These are phyloP conservation scores for Pseudocercospora ulei DNA, from an alignment of 2,329 filamentous ascomycete genomes.

Conservation along the genomic window DNA sequence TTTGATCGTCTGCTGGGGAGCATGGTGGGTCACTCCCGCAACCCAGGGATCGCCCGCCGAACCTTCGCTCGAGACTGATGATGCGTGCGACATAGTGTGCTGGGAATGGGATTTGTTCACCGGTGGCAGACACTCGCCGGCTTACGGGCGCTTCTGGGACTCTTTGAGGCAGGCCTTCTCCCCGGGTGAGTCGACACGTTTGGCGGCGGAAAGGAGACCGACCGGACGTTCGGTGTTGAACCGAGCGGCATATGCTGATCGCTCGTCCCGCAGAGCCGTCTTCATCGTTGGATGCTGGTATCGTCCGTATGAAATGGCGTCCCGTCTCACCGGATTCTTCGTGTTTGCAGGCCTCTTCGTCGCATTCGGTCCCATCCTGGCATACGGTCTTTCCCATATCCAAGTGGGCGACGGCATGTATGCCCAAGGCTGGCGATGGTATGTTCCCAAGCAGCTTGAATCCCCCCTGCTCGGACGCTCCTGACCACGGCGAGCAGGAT, in stretches of 20 bases:
- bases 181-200: not conserved
- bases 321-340: conserved; percentile 8
- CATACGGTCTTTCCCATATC: conserved; percentile 55
- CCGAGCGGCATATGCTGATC: too few species aligned
- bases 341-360: conserved; percentile 32
- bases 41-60: too few species aligned
- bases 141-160: conserved; percentile 6
- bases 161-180: conserved; percentile 9
- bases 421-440: conserved; percentile 47
- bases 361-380: conserved; percentile 36
- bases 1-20: conserved; percentile 7
- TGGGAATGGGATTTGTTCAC: conserved; percentile 10
- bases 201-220: not conserved
- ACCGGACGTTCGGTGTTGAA: not conserved
- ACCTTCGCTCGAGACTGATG: not conserved
- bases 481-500: too few species aligned
- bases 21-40: not conserved
- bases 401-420: conserved; percentile 51
- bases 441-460: too few species aligned
- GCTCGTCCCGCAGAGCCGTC: conserved; percentile 2
- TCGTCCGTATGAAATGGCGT: conserved; percentile 8
- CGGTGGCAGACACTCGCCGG: conserved; percentile 8
- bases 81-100: not conserved
- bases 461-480: too few species aligned
- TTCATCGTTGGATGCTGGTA: conserved; percentile 11